Base-by-base conservation (phyloP, 257 asterid species). In the Scutellaria galericulata region DNA sequence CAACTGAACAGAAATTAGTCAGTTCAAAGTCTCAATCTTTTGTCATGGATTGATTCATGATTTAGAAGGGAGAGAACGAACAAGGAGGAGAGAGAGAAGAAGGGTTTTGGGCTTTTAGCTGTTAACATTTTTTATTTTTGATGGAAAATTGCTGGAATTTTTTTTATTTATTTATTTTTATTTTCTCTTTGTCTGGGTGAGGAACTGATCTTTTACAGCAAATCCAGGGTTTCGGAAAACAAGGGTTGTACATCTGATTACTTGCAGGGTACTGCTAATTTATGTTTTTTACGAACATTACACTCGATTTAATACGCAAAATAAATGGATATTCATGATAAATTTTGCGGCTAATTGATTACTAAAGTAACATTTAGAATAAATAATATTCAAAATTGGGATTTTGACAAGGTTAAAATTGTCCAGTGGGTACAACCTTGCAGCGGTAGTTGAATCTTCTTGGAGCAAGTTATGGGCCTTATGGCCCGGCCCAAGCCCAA, bases 21-120 rank as follows among this genome's bases (percentile, higher is more conserved):
- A 53, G 31, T 66, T 60, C 35, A 67, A 45, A 59, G 41, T 52
- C 31, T 51, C 65, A 77, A 55, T 20, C 15, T 62, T 44, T 18
- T 15, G 69, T 7, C 54, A 64, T 12, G 35, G 47, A 48, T 53
- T 11, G 24, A 63, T 31, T 22, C 62, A 44, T 10, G 14, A 10
- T 6, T 9, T 47, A 20, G 66, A 18, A 18, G 18, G 18, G 18
- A 18, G 18, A 18, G 18, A 18, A 18, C 18, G 18, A 55, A 48
- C 50, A n/a, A 50, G 9, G 70, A 12, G 67, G 67, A 50, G 73
- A 35, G 76, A 31, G 55, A 14, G 37, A 42, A 56, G 4, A 44
- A 44, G 48, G 48, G 81, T 70, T 14, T 40, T 60, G 13, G 67
- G 37, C 45, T 31, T 69, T 77, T 74, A 52, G 80, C 74, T 58